Base-by-base conservation (phyloP, 2,329 filamentous ascomycete genomes). In the Fulvia fulva region DNA sequence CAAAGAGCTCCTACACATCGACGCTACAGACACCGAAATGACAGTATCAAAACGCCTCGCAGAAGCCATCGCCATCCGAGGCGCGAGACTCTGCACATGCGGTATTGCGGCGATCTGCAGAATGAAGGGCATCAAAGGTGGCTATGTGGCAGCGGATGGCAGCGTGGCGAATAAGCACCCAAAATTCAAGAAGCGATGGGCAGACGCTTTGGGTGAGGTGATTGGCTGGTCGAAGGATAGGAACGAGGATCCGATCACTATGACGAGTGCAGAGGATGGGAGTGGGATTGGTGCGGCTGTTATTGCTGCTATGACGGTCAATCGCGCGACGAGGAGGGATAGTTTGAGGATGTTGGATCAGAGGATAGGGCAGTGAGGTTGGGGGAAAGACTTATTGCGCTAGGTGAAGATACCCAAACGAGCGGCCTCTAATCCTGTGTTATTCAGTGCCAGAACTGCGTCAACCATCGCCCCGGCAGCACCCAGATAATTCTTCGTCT, bases 161-260 rank as follows among this genome's bases (percentile, higher is more conserved):
- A 69, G 69, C 47, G 73, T 77, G 16, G 74, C 72, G 21, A 76
- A 74, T 51, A 76, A 76, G 55, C 73, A 75, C 65, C 74, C 74
- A 0, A 71, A 74, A 34, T 77, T 77, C 63, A 75, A 75, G 65
- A 63, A 59, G 53, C 60, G 74, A 56, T 76, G 75, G 75, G 73
- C 71, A n/a, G 64, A 64, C 53, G 74, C 75, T 12, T 51, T 76
- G 47, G 72, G 69, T 0, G 74, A 77, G 65, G 71, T 76, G 7
- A 52, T 76, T 30, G 73, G 68, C 9, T 75, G 72, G 74, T 63
- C 66, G 5, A 57, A 64, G 22, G 64, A 61, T 32, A 56, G 63
- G 60, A 63, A 61, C 1, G 67, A 70, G 43, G 72, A 71, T 52
- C 71, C 70, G 1, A 75, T 77, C 52, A 65, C 63, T 44, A 68